Conservation (phyloP, 148 eudicot genomes). For the Camellia granthamiana region DNA sequence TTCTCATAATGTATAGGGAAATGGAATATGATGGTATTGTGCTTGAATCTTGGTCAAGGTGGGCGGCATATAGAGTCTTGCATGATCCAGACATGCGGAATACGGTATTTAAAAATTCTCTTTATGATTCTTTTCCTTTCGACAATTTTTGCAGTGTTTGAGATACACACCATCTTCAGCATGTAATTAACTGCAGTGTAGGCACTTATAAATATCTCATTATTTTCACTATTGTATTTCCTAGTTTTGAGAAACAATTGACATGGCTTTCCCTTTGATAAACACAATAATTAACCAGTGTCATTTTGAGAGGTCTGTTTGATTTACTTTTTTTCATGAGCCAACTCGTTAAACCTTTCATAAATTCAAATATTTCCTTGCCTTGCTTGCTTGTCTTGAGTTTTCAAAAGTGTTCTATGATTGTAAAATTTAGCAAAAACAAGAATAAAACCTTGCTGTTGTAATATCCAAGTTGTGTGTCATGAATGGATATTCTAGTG, state of each 20-base stretch:
- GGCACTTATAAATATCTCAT: neutral
- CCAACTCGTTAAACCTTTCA: neutral
- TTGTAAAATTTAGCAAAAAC: neutral
- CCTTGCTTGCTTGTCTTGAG: neutral
- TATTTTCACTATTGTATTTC: neutral
- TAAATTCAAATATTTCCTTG: neutral
- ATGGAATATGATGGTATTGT: conserved; percentile 93
- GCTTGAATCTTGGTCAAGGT: conserved; percentile 97
- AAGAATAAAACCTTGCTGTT: neutral
- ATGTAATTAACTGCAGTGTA: neutral
- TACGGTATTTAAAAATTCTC: conserved; percentile 38
- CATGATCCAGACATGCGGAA: conserved; percentile 66
- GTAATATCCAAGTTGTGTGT: neutral
- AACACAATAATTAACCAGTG: neutral
- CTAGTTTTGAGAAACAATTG: neutral
- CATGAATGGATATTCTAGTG: neutral
- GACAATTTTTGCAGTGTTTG: neutral
- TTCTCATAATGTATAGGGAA: conserved; percentile 49
- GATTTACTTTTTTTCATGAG: neutral
- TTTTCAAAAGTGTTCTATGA: neutral
- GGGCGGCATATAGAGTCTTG: conserved; percentile 87
- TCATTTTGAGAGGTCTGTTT: neutral
- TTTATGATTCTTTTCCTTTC: neutral
- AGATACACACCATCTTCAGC: neutral
- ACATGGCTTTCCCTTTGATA: neutral